These are phyloP conservation scores for Metschnikowia kunwiensis DNA, from an alignment of 805 yeast species.

Conservation along the genomic window DNA sequence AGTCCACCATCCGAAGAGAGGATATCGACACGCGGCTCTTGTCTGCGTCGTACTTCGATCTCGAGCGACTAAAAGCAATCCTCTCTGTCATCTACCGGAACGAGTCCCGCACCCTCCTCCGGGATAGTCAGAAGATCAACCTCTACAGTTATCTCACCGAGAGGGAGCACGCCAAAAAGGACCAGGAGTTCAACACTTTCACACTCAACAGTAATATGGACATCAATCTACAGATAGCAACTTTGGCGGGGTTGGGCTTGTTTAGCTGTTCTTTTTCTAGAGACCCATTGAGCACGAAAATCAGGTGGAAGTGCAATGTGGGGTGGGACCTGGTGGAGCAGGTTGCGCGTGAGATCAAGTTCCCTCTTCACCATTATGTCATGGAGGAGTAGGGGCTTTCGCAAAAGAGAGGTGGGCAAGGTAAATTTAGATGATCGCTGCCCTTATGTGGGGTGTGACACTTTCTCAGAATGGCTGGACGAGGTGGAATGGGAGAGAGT, in stretches of 20 bases:
- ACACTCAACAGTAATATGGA: slow-evolving; percentile 44
- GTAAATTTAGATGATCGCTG: slow-evolving; percentile 22
- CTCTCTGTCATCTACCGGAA: slow-evolving; percentile 62
- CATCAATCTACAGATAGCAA: slow-evolving; percentile 56
- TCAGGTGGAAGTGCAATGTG: slow-evolving; percentile 77
- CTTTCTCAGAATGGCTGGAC: no score
- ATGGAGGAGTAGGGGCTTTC: slow-evolving; percentile 24
- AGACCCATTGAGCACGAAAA: slow-evolving; percentile 62
- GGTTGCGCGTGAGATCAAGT: slow-evolving; percentile 60
- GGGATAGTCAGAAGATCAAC: slow-evolving; percentile 21
- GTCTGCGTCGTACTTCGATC: slow-evolving; percentile 69
- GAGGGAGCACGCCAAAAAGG: slow-evolving; percentile 29
- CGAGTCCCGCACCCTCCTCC: slow-evolving; percentile 30
- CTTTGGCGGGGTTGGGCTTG: slow-evolving; percentile 53
- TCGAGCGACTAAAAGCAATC: slow-evolving; percentile 80
- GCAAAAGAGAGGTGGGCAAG: slow-evolving; percentile 24
- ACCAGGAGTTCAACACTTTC: slow-evolving; percentile 34
- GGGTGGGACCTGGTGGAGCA: slow-evolving; percentile 61
- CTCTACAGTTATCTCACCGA: slow-evolving; percentile 34
- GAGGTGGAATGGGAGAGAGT: no score
- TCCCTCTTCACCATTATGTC: slow-evolving; percentile 65
- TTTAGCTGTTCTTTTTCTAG: slow-evolving; percentile 39
- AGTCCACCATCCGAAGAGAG: no score
- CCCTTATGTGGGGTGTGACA: no score
- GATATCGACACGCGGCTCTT: slow-evolving; percentile 59